phyloP scores from a whole-genome alignment of 1,139 yeast species.

The Yarrowia galli region DNA sequence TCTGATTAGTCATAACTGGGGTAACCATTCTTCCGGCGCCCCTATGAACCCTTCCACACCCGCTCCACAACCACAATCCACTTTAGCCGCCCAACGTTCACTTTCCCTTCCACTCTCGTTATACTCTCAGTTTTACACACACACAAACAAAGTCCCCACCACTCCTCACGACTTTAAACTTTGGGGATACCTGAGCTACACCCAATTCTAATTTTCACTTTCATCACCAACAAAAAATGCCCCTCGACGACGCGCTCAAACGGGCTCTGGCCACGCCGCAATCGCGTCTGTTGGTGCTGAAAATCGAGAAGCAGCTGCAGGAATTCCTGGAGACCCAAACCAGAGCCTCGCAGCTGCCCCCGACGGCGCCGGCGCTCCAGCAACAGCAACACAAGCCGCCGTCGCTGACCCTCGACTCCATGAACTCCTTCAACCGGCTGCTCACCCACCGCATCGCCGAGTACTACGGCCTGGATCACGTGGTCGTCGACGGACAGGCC shows the following conservation, averaged over 20 bases:
- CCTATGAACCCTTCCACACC: too few relatives aligned
- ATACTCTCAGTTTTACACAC: too few relatives aligned
- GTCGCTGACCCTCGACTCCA: constrained; percentile 52
- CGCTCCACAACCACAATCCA: too few relatives aligned
- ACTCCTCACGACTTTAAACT: background rate
- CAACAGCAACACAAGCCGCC: constrained; percentile 33
- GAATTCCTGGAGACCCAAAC: constrained; percentile 12
- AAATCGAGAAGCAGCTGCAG: constrained; percentile 27
- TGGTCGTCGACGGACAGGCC: constrained; percentile 37
- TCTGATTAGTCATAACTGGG: too few relatives aligned
- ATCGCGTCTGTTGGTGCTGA: constrained; percentile 32
- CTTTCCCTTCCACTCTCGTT: too few relatives aligned
- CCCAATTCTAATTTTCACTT: constrained; percentile 32
- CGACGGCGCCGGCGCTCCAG: constrained; percentile 20
- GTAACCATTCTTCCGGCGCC: too few relatives aligned
- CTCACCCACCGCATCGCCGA: constrained; percentile 74
- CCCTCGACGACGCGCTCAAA: constrained; percentile 35
- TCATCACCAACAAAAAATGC: constrained; percentile 21
- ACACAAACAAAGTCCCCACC: background rate
- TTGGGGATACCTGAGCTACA: background rate
- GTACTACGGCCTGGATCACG: constrained; percentile 65
- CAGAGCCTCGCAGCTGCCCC: background rate
- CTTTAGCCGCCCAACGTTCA: too few relatives aligned
- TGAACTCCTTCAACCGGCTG: constrained; percentile 72
- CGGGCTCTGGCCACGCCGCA: constrained; percentile 37